phyloP scores from a whole-genome alignment of 352 stramenopile genomes.

The Globisporangium viniferum region DNA sequence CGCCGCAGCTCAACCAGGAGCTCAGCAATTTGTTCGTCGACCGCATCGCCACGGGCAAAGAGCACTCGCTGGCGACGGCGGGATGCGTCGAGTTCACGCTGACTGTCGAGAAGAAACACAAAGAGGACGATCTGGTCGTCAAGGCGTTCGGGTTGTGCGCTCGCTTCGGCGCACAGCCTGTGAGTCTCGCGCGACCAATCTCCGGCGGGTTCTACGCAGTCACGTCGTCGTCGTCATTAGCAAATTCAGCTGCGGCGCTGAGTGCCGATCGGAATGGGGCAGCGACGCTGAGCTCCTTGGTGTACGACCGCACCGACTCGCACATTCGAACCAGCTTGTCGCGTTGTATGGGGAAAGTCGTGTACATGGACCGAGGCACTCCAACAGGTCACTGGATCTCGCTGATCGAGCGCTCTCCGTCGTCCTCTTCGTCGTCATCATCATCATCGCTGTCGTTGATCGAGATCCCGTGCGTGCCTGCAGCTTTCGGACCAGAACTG shows the following conservation, averaged over 20 bases:
- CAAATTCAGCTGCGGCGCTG: background rate
- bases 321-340: constrained; percentile 41
- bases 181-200: constrained; percentile 36
- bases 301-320: constrained; percentile 46
- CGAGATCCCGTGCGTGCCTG: constrained; percentile 58
- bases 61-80: constrained; percentile 56
- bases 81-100: constrained; percentile 49
- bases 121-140: constrained; percentile 21
- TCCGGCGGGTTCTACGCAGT: constrained; percentile 29
- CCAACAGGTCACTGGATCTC: constrained; percentile 57
- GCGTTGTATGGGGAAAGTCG: constrained; percentile 46
- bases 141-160: constrained; percentile 44
- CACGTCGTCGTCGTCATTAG: constrained; percentile 15
- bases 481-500: constrained; percentile 46
- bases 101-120: constrained; percentile 29
- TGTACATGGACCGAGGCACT: constrained; percentile 54
- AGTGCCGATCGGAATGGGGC: constrained; percentile 8
- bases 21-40: constrained; percentile 48
- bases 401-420: constrained; percentile 23
- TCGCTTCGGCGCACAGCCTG: constrained; percentile 45
- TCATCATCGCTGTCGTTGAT: constrained; percentile 21
- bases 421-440: background rate
- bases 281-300: constrained; percentile 28
- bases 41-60: constrained; percentile 47
- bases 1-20: constrained; percentile 37